A percentile compares a stretch with the other conserved stretches of the same genome.
Evolutionary conservation across 768 basidiomycete genomes (phyloP).

Genomic region (Lyophyllum decastes): DNA sequence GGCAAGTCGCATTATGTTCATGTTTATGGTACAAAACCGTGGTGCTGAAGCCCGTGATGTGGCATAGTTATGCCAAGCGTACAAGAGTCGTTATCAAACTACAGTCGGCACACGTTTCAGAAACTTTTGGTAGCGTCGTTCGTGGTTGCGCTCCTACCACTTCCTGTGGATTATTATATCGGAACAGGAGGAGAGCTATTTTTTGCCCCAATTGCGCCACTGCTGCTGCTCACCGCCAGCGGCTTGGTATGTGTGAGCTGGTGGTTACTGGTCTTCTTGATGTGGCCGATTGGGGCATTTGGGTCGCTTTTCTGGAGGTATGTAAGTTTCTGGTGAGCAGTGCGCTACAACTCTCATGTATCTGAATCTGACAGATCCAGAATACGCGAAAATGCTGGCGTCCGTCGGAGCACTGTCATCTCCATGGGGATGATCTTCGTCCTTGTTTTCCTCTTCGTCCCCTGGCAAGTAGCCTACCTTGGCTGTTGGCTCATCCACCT

Average conservation of each 20-base stretch:
- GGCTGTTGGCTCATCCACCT: constrained; percentile 83
- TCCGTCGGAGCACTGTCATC: constrained; percentile 49
- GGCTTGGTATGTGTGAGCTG: constrained; percentile 67
- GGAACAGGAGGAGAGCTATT: constrained; percentile 56
- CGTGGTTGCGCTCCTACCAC: constrained; percentile 53
- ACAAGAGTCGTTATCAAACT: constrained; percentile 47
- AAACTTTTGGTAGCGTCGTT: constrained; percentile 45
- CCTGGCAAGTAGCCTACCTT: constrained; percentile 91
- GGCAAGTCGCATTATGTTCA: constrained; percentile 13
- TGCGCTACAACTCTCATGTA: too few relatives aligned
- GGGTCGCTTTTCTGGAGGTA: constrained; percentile 35
- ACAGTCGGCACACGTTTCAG: constrained; percentile 39
- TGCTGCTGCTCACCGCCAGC: constrained; percentile 58
- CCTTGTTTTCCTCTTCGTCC: constrained; percentile 76
- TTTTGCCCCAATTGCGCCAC: constrained; percentile 53
- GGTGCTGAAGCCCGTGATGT: not conserved
- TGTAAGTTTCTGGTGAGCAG: constrained; percentile 19
- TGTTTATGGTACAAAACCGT: not conserved
- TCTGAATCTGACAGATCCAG: constrained; percentile 1
- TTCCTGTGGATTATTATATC: constrained; percentile 55
- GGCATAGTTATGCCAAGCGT: constrained; percentile 49
- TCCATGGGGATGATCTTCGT: constrained; percentile 63
- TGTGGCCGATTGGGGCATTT: constrained; percentile 46
- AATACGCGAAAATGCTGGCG: constrained; percentile 33
- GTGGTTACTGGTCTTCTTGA: constrained; percentile 48